phyloP scores from a whole-genome alignment of 2,329 filamentous ascomycete species.

The Stachybotrys echinatus region DNA sequence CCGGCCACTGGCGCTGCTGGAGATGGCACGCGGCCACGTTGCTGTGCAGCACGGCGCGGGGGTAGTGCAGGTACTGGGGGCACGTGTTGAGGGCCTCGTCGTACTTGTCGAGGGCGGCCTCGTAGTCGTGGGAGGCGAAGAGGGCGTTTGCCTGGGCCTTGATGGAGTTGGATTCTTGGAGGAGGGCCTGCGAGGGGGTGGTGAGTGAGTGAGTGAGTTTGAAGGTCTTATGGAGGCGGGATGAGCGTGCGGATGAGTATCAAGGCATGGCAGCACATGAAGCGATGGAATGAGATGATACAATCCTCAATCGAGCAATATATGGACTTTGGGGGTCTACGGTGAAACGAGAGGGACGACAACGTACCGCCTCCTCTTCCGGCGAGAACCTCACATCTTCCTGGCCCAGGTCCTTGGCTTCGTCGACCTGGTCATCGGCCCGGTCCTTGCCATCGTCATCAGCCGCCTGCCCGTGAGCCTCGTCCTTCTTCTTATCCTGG shows the following conservation, averaged over 20 bases:
- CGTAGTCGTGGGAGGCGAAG: constrained; percentile 68
- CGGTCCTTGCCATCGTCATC: neutral
- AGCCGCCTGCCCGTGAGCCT: neutral
- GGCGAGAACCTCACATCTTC: constrained; percentile 39
- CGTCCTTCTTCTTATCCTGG: neutral
- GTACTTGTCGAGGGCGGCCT: constrained; percentile 76
- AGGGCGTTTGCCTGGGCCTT: constrained; percentile 74
- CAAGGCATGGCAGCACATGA: neutral
- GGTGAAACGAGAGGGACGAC: too few species aligned
- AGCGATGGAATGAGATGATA: too few species aligned
- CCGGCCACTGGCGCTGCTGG: constrained; percentile 80
- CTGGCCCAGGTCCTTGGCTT: constrained; percentile 8
- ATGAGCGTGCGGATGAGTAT: neutral
- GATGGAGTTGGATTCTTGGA: constrained; percentile 65
- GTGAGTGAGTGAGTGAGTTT: constrained; percentile 1
- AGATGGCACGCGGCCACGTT: constrained; percentile 89
- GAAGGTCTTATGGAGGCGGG: neutral
- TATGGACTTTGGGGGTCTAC: too few species aligned
- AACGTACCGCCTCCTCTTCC: constrained; percentile 51
- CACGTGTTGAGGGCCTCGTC: constrained; percentile 73
- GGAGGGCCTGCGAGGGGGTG: constrained; percentile 45
- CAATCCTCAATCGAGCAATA: too few species aligned
- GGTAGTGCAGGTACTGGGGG: constrained; percentile 81
- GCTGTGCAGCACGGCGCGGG: constrained; percentile 78
- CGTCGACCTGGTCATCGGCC: neutral